These are phyloP conservation scores for Aegilops longissima DNA, from an alignment of 176 grass and related monocot species.

Conservation along the genomic window DNA sequence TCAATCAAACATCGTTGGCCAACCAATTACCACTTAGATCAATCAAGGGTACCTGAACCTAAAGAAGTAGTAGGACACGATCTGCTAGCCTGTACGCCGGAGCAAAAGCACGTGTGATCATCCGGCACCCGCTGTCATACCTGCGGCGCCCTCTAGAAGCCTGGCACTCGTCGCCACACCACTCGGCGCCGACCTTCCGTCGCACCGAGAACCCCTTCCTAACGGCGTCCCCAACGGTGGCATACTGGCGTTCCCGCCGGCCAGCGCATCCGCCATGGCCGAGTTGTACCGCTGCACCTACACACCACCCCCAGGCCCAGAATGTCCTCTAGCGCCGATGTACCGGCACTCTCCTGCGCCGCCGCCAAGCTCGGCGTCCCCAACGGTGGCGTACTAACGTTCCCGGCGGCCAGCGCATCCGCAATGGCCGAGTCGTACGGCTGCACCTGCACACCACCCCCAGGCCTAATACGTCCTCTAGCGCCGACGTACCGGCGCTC, in stretches of 20 bases:
- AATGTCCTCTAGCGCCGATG: neutral
- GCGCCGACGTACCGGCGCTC: neutral
- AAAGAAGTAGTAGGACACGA: neutral
- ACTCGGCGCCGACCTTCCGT: slow-evolving; percentile 34
- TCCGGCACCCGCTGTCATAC: neutral
- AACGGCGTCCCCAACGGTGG: neutral
- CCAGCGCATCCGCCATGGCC: neutral
- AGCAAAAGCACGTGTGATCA: slow-evolving; percentile 8
- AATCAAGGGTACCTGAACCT: slow-evolving; percentile 24
- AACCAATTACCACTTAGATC: neutral
- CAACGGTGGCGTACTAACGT: neutral
- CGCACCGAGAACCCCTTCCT: slow-evolving; percentile 38
- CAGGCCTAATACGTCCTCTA: neutral
- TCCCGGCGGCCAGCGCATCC: no score
- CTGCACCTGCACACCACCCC: slow-evolving; percentile 5
- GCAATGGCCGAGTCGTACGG: neutral
- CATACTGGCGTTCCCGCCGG: neutral
- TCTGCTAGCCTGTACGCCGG: neutral
- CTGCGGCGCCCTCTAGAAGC: slow-evolving; percentile 49
- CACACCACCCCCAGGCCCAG: slow-evolving; percentile 13
- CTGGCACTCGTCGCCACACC: neutral
- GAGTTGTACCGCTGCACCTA: neutral
- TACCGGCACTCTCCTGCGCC: neutral
- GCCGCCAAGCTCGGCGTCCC: neutral
- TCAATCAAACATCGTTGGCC: neutral